Evolutionary conservation across 2,329 filamentous ascomycete genomes (phyloP).

Genomic region (Talaromyces sp.): DNA sequence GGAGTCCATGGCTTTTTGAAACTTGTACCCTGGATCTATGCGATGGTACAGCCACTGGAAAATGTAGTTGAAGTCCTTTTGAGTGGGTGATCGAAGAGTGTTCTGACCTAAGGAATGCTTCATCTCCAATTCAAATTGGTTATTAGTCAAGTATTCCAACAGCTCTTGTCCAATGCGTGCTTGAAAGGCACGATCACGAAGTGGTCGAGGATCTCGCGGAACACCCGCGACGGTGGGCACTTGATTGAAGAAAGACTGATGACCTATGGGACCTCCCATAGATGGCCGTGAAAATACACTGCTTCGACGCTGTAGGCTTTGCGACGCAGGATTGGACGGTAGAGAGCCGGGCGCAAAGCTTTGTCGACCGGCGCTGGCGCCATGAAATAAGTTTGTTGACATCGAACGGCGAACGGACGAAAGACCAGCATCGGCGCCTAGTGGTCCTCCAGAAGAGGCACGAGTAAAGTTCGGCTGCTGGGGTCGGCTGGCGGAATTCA

Average conservation of each 20-base stretch:
- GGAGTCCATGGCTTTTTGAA: slow-evolving; percentile 91
- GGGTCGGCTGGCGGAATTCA: slow-evolving; percentile 79
- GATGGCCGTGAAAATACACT: slow-evolving; percentile 82
- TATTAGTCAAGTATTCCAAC: slow-evolving; percentile 84
- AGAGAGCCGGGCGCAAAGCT: slow-evolving; percentile 66
- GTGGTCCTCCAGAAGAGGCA: slow-evolving; percentile 72
- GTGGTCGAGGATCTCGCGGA: slow-evolving; percentile 80
- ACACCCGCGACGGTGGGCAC: slow-evolving; percentile 79
- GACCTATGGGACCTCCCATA: slow-evolving; percentile 65
- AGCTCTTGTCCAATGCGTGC: slow-evolving; percentile 84
- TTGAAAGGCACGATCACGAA: slow-evolving; percentile 80
- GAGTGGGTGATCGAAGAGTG: slow-evolving; percentile 88
- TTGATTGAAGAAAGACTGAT: slow-evolving; percentile 94
- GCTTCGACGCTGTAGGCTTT: slow-evolving; percentile 68
- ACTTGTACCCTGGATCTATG: slow-evolving; percentile 90
- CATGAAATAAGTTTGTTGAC: slow-evolving; percentile 66
- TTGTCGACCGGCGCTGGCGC: slow-evolving; percentile 66
- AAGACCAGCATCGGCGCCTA: slow-evolving; percentile 76
- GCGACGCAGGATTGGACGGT: slow-evolving; percentile 57
- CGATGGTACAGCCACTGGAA: slow-evolving; percentile 98
- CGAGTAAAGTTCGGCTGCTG: slow-evolving; percentile 86
- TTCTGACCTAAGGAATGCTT: slow-evolving; percentile 91
- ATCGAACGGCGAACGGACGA: slow-evolving; percentile 82
- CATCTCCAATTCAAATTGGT: slow-evolving; percentile 98
- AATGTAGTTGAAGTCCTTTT: slow-evolving; percentile 97